Conservation (phyloP, 2,329 filamentous ascomycete genomes). For the Ceratocystis lukuohia region DNA sequence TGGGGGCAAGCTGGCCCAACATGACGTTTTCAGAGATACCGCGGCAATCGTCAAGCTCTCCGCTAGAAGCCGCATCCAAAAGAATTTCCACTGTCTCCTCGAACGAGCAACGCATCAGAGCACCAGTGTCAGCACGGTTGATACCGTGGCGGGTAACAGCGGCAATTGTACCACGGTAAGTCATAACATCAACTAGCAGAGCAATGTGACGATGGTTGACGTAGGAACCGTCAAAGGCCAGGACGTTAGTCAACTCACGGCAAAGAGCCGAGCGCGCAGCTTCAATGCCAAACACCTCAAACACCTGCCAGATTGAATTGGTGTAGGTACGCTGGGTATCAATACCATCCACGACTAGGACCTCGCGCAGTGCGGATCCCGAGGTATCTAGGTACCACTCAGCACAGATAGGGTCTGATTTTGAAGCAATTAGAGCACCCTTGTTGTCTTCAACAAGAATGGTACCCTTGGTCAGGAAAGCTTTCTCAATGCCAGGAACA, state of each 20-base stretch:
- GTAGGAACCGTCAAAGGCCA: conserved; percentile 98
- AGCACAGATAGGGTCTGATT: conserved; percentile 60
- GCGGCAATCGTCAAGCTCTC: conserved; percentile 92
- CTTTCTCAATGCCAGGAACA: conserved; percentile 75
- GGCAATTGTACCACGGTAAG: conserved; percentile 82
- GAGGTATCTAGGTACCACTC: conserved; percentile 96
- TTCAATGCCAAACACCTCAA: conserved; percentile 92
- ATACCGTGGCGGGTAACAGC: conserved; percentile 97
- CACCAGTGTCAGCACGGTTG: conserved; percentile 94
- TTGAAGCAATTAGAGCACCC: conserved; percentile 61
- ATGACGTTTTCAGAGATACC: conserved; percentile 99
- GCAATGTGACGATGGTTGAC: conserved; percentile 98
- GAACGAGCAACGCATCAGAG: conserved; percentile 97
- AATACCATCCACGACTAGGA: conserved; percentile 76
- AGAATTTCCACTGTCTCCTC: conserved; percentile 98
- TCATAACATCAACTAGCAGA: conserved; percentile 94
- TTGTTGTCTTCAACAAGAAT: conserved; percentile 53
- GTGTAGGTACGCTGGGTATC: conserved; percentile 77
- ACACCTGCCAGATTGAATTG: conserved; percentile 90
- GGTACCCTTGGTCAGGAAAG: conserved; percentile 77
- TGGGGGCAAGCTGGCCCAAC: conserved; percentile 89
- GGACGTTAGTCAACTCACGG: conserved; percentile 76
- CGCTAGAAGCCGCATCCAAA: conserved; percentile 83
- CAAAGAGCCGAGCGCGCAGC: conserved; percentile 78
- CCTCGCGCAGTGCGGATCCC: conserved; percentile 72